These are phyloP conservation scores for Whalleya microplaca DNA, from an alignment of 2,329 filamentous ascomycete species.

Conservation along the genomic window DNA sequence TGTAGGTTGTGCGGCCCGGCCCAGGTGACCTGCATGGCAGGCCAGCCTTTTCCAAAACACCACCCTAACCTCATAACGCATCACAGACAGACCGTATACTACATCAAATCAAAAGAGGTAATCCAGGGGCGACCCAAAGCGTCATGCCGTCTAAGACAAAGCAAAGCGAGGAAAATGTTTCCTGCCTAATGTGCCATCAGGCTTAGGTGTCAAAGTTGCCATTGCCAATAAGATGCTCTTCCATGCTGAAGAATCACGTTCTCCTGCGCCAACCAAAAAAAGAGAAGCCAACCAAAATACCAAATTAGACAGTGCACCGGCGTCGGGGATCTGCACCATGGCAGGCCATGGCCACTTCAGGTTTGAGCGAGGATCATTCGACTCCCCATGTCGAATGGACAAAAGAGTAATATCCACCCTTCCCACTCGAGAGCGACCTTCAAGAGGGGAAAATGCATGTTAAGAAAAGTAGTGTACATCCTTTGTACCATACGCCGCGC, in stretches of 20 bases:
- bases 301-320: neutral
- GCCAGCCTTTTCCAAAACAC: constrained; percentile 23
- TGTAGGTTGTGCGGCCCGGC: constrained; percentile 18
- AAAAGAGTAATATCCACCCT: constrained; percentile 11
- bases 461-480: constrained; percentile 19
- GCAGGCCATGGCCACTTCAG: neutral
- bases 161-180: constrained; percentile 25
- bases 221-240: constrained; percentile 23
- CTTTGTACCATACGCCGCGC: constrained; percentile 13
- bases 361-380: constrained; percentile 10
- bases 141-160: constrained; percentile 25
- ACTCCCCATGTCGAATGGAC: constrained; percentile 13
- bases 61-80: constrained; percentile 18
- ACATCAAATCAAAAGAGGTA: constrained; percentile 23
- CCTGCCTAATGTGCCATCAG: constrained; percentile 25
- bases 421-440: constrained; percentile 6
- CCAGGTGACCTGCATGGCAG: constrained; percentile 13
- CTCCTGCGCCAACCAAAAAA: constrained; percentile 23
- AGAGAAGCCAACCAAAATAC: constrained; percentile 13
- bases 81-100: constrained; percentile 23
- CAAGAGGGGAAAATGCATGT: constrained; percentile 13
- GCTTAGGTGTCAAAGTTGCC: constrained; percentile 25
- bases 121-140: constrained; percentile 25
- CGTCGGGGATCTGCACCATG: neutral
- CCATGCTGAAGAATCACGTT: constrained; percentile 20